Conservation (phyloP, 176 grass and related monocot genomes). For the Calamus simplicifolius region DNA sequence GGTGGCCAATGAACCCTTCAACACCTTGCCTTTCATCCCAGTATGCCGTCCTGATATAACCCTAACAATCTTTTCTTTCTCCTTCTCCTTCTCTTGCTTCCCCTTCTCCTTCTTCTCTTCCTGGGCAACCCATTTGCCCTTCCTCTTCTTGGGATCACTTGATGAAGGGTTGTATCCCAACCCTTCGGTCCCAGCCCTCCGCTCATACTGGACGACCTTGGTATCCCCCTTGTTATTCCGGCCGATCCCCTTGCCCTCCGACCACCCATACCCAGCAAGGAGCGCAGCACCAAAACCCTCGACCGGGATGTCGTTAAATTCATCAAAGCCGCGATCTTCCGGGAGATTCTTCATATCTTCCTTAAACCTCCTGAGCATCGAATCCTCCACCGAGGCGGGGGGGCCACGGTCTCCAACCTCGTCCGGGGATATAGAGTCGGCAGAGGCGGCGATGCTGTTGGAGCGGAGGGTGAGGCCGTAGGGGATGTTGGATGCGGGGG, state of each 20-base stretch:
- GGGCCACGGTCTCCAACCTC: constrained; percentile 6
- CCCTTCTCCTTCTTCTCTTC: constrained; percentile 17
- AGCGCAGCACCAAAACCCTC: constrained; percentile 64
- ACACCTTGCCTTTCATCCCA: constrained; percentile 22
- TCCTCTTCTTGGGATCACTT: constrained; percentile 62
- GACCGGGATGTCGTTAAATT: constrained; percentile 55
- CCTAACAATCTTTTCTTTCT: neutral
- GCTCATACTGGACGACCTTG: constrained; percentile 54
- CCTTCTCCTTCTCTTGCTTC: constrained; percentile 10
- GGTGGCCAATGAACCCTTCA: constrained; percentile 9
- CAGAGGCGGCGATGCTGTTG: neutral
- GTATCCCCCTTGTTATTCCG: constrained; percentile 62
- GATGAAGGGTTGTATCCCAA: constrained; percentile 60
- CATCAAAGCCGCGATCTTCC: constrained; percentile 61
- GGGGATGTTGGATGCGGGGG: constrained; percentile 38
- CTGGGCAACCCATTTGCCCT: constrained; percentile 19
- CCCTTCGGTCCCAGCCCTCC: constrained; percentile 48
- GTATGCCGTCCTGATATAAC: constrained; percentile 9
- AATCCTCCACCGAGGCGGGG: constrained; percentile 19
- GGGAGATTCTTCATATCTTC: constrained; percentile 72
- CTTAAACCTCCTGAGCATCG: constrained; percentile 57
- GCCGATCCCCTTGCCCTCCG: constrained; percentile 65
- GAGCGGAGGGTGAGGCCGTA: constrained; percentile 65
- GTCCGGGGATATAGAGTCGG: neutral
- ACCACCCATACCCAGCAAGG: constrained; percentile 86